Evolutionary conservation across 805 yeast genomes (phyloP), one percentile per base, ranked within the genome.

Genomic region (Wickerhamiella slavikovae): DNA sequence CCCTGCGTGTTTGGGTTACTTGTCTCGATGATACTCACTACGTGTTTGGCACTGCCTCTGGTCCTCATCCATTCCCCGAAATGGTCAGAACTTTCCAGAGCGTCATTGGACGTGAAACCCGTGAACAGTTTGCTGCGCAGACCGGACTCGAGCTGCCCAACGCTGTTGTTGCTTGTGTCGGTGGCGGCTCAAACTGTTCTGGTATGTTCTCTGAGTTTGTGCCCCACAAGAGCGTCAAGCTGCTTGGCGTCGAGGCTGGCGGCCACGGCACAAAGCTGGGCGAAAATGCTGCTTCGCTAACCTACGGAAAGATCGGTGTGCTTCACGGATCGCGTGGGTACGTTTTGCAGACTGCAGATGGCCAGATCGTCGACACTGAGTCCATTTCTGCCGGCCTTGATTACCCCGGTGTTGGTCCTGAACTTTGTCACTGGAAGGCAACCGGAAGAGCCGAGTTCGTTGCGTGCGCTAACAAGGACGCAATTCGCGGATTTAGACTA

Each of bases 401-500:
- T 55, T 89, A 89, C 52, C 99, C 99, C 16, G 99, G 95, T 55
- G 99, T 89, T 27, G 99, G 99, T 26, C 99, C 99, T 19, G 96
- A 89, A 57, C 64, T 89, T 42, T 91, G 96, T 2, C 68, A 64
- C 50, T 89, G 96, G 96, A 85, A 85, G 54, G 72, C 74, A 31
- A 72, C 75, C 36, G 95, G 95, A 17, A 71, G 99, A 47, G 98
- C 91, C 6, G 61, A 74, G 33, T 89, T 85, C 48, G 54, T 72
- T 27, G 92, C 94, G 27, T 95, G 91, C 32, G 78, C 93, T 20
- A 94, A 89, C 54, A 82, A 92, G n/a, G 71, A 89, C 49, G 96
- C 96, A 18, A 61, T 89, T 39, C 65, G 68, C 38, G 99, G 98
- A 13, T 89, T 89, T 68, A 72, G 71, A 42, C 57, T 78, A 28